Evolutionary conservation across 2,329 filamentous ascomycete species (phyloP).

Genomic region (Grosmannia huntii): DNA sequence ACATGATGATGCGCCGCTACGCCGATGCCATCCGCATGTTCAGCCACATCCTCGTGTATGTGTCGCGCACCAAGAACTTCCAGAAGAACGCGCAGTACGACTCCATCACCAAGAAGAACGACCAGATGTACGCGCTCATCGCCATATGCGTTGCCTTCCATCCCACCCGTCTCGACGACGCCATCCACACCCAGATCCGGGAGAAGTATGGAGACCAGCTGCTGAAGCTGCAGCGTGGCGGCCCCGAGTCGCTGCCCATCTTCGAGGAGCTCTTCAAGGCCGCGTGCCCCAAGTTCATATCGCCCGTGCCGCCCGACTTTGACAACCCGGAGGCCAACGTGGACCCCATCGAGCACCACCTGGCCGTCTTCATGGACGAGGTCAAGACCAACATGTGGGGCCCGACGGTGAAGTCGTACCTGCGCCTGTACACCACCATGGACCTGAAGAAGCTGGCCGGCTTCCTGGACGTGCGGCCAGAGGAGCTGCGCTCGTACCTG

Average conservation of each 20-base stretch:
- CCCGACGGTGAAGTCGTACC: conserved; percentile 94
- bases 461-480: conserved; percentile 94
- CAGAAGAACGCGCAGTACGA: conserved; percentile 98
- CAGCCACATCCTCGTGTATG: conserved; percentile 98
- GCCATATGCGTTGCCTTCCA: conserved; percentile 98
- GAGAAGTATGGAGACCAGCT: conserved; percentile 99
- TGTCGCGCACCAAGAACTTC: conserved; percentile 99
- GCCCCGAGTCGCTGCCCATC: conserved; percentile 85
- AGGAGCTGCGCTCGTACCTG: conserved; percentile 86
- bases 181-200: conserved; percentile 91
- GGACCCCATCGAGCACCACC: conserved; percentile 94
- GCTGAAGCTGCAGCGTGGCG: conserved; percentile 88
- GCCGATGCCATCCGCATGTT: conserved; percentile 99
- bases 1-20: conserved; percentile 99
- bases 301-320: conserved; percentile 90
- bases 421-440: conserved; percentile 99
- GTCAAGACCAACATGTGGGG: conserved; percentile 99
- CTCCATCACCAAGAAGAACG: conserved; percentile 98
- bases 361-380: conserved; percentile 98
- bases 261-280: conserved; percentile 97
- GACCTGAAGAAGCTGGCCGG: conserved; percentile 95
- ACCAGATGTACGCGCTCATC: conserved; percentile 98
- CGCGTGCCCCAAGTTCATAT: conserved; percentile 99
- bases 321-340: conserved; percentile 93
- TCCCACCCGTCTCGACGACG: conserved; percentile 93